phyloP scores from a whole-genome alignment of 2,329 filamentous ascomycete genomes.

The Myriosclerotinia scirpicola region DNA sequence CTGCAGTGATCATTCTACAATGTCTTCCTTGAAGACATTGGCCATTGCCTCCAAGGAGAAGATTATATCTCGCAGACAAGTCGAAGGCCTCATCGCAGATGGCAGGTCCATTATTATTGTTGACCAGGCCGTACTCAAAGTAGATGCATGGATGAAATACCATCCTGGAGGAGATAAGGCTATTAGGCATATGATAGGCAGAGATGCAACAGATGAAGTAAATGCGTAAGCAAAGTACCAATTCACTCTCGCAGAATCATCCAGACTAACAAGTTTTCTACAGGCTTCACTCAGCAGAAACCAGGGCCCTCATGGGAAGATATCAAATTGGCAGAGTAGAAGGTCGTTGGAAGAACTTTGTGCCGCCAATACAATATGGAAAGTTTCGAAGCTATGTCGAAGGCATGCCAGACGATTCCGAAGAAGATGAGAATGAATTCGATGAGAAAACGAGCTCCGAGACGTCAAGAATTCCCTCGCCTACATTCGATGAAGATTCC shows the following conservation, averaged over 20 bases:
- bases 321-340: conserved; percentile 84
- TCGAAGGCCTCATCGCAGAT: conserved; percentile 81
- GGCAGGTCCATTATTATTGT: conserved; percentile 79
- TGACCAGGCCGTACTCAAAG: conserved; percentile 77
- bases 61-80: conserved; percentile 60
- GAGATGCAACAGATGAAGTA: conserved; percentile 93
- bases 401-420: conserved; percentile 40
- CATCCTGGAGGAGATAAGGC: conserved; percentile 92
- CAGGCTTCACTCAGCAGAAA: conserved; percentile 80
- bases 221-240: conserved; percentile 64
- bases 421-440: conserved; percentile 34
- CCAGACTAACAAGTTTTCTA: conserved; percentile 17
- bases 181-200: conserved; percentile 89
- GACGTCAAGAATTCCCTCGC: conserved; percentile 39
- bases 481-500: conserved; percentile 38
- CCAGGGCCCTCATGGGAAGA: conserved; percentile 70
- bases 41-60: conserved; percentile 20
- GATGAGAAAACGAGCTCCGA: conserved; percentile 36
- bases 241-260: neutral
- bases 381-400: conserved; percentile 61
- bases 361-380: conserved; percentile 89
- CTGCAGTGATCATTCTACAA: neutral
- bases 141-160: conserved; percentile 83
- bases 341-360: conserved; percentile 81
- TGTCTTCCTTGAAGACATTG: conserved; percentile 23